These are phyloP conservation scores for Puccinia horiana DNA, from an alignment of 1,284 basidiomycete species.

Conservation along the genomic window DNA sequence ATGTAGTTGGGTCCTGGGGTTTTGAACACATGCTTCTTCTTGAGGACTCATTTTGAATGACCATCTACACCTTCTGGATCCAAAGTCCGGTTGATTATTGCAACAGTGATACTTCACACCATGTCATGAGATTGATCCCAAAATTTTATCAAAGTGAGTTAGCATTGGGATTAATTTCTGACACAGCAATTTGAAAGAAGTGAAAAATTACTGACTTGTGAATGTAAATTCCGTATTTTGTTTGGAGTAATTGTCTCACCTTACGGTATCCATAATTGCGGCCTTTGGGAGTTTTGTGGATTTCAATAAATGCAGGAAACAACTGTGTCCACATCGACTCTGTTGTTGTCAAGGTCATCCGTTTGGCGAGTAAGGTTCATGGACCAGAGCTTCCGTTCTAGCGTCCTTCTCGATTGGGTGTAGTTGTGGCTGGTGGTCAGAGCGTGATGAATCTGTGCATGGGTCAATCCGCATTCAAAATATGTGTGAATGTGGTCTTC, in stretches of 20 bases:
- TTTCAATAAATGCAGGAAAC: not conserved
- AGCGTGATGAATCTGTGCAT: too few relatives aligned
- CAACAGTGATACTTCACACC: too few relatives aligned
- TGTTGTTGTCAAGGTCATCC: too few relatives aligned
- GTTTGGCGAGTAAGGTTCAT: too few relatives aligned
- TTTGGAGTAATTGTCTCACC: not conserved
- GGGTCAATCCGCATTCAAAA: too few relatives aligned
- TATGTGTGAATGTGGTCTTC: too few relatives aligned
- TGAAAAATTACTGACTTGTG: not conserved
- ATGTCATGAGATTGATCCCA: not conserved
- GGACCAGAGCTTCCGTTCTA: too few relatives aligned
- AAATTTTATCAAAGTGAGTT: not conserved
- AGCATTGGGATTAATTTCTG: not conserved
- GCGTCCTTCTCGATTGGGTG: too few relatives aligned
- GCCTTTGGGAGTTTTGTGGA: not conserved
- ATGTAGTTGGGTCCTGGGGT: not conserved
- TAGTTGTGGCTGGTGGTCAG: too few relatives aligned
- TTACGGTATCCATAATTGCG: not conserved
- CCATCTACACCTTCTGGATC: not conserved
- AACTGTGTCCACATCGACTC: too few relatives aligned
- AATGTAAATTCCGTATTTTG: not conserved
- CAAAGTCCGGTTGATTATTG: not conserved
- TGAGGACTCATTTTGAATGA: not conserved
- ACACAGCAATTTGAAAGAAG: not conserved
- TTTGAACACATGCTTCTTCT: not conserved